Base-by-base conservation (phyloP, 495 filamentous ascomycete genomes). In the Bacidia gigantensis region DNA sequence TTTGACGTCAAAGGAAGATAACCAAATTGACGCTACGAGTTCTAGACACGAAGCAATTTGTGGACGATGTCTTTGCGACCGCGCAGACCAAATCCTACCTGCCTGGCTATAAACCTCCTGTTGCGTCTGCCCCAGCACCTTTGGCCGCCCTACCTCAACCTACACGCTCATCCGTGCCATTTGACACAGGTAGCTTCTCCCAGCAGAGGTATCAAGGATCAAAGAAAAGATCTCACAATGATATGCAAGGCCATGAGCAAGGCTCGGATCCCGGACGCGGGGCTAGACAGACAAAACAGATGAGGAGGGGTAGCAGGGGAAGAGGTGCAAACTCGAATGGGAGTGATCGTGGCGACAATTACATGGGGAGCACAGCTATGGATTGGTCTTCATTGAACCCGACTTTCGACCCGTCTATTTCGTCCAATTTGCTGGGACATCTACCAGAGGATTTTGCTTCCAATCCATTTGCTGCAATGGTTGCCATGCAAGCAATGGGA, bases 21-120 rank as follows among this genome's bases (percentile, higher is more conserved):
- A 26, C 9, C n/a, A 9, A 14, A 5, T 35, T 5, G 14, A 5
- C 29, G 14, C 29, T 5, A 35, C 29, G 29, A 35, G 21, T n/a
- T n/a, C 11, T 55, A 86, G 88, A 92, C 60, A 82, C 87, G 1
- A 59, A 64, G 1, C 62, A 71, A 2, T 96, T 98, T 56, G 85
- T 96, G n/a, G 71, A 85, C 51, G 90, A 95, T 60, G 77, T 94
- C 38, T 88, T 98, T 62, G 65, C 76, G 18, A 82, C 82, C 10
- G 76, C 89, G 47, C 69, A 76, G 11, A 81, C 78, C 58, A 79
- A 79, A 58, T 70, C 73, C 39, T 80, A 82, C 66, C 62, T 80
- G 22, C 72, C 83, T 29, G 70, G 72, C 53, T 69, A 78, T 58
- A 64, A 65, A 22, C 66, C 68, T 48, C 65, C 71, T 57, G 66